Evolutionary conservation across 2,329 filamentous ascomycete genomes (phyloP), one percentile per base, ranked within the genome.

Genomic region (Pezicula carpinea): DNA sequence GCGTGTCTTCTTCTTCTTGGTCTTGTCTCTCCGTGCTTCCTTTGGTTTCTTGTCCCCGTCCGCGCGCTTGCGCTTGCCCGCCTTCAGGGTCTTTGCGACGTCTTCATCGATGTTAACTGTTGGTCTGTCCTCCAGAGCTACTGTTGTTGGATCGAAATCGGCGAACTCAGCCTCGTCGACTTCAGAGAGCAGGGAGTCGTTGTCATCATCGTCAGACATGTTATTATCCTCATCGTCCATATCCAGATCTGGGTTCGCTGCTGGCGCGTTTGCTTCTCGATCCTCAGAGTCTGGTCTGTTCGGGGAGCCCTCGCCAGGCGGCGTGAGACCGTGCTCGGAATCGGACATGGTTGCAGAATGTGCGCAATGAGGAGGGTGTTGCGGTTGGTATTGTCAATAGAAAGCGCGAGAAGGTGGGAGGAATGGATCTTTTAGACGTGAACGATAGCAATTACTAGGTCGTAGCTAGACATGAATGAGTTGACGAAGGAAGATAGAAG

Each of bases 41-140:
- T 78, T 82, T 44, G 87, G 85, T 69, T 89, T 93, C 67, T 86
- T 88, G 23, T 77, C 79, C 43, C 76, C 78, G 32, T 75, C 84
- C 7, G 73, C 62, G 48, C 87, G 78, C 69, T 84, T 85, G 49
- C 80, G 69, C 66, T 82, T 83, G n/a, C 73, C 73, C 0, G 79
- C 80, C 63, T 85, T 85, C 26, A 85, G 66, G 3, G 79, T 82
- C 47, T 76, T 75, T 6, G 80, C 79, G 46, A 79, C 73, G 53
- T 84, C 80, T 58, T 85, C 82, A 57, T 85, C 82, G 52, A 85
- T 84, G 22, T 81, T 78, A n/a, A 83, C 73, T 1, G 47, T 32
- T 4, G 80, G 80, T 19, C 78, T 73, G 60, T 83, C 76, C 60
- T 83, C 79, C 33, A 83, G 76, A 42, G 81, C 79, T 50, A 80